Percentiles rank a stretch among this genome's conserved stretches.
Conservation (phyloP, 2,329 filamentous ascomycete species). For the Leptodontidium sp. region DNA sequence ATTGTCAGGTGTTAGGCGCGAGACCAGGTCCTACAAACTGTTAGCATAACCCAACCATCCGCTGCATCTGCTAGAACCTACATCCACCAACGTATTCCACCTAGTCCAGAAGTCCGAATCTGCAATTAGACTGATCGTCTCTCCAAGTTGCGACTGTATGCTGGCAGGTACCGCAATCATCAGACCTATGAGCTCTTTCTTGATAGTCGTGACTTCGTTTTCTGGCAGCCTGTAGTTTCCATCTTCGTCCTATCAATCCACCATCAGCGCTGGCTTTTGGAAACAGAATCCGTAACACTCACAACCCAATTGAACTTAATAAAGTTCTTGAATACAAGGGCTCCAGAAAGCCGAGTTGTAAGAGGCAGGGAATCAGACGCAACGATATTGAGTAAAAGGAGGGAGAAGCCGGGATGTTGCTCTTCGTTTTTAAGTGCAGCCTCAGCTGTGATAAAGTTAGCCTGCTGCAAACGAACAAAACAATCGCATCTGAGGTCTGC, state of each 20-base stretch:
- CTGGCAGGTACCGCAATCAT: conserved; percentile 92
- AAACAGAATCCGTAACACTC: conserved; percentile 43
- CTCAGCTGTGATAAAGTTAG: conserved; percentile 70
- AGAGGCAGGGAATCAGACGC: conserved; percentile 74
- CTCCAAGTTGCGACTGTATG: conserved; percentile 92
- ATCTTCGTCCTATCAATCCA: conserved; percentile 76
- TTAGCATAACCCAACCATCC: conserved; percentile 25
- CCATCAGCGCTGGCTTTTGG: conserved; percentile 28
- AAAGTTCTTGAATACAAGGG: conserved; percentile 98
- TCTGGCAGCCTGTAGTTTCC: conserved; percentile 87
- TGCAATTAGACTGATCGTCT: conserved; percentile 96
- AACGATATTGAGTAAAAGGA: conserved; percentile 89
- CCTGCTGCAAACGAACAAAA: conserved; percentile 39
- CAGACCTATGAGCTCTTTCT: conserved; percentile 91
- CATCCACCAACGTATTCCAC: conserved; percentile 95
- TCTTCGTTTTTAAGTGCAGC: conserved; percentile 80
- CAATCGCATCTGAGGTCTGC: conserved; percentile 11
- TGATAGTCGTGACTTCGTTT: conserved; percentile 89
- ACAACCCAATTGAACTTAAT: conserved; percentile 92
- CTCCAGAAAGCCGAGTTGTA: conserved; percentile 85
- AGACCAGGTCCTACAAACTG: conserved; percentile 77
- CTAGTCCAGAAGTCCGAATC: conserved; percentile 97
- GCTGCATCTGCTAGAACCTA: conserved; percentile 49
- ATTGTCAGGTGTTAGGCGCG: conserved; percentile 82
- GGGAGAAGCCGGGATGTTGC: conserved; percentile 84